Evolutionary conservation across 345 rosid genomes (phyloP).

Genomic region (Passiflora organensis): DNA sequence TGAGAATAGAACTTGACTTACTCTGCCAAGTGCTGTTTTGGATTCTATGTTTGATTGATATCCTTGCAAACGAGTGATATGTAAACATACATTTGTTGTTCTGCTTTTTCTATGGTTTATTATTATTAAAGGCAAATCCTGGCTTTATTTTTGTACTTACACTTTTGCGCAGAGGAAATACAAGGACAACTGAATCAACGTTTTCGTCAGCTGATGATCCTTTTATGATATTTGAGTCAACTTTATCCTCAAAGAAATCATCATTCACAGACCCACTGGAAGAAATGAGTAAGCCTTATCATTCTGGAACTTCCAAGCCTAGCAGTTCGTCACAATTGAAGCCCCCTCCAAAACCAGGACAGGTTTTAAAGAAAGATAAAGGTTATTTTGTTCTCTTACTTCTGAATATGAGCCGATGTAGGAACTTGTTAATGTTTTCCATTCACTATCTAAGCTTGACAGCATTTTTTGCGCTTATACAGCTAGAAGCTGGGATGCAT

Average conservation of each 20-base stretch:
- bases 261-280: conserved; percentile 48
- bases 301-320: conserved; percentile 31
- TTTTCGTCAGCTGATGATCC: conserved; percentile 46
- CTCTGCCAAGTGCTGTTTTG: neutral
- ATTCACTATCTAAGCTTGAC: conserved; percentile 8
- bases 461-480: conserved; percentile 23
- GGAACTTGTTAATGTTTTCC: neutral
- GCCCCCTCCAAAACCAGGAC: conserved; percentile 69
- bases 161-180: conserved; percentile 17
- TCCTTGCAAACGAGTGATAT: neutral
- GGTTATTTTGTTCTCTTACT: conserved; percentile 31
- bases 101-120: too few relatives aligned
- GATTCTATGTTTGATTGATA: neutral
- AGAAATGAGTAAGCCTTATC: conserved; percentile 40
- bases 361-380: conserved; percentile 45
- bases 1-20: neutral
- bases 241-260: conserved; percentile 28
- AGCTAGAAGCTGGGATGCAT: conserved; percentile 43
- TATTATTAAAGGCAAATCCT: too few relatives aligned
- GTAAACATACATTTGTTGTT: neutral
- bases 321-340: conserved; percentile 34
- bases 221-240: conserved; percentile 57
- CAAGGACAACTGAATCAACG: conserved; percentile 25
- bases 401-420: neutral
- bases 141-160: too few relatives aligned